Evolutionary conservation across 352 stramenopile genomes (phyloP), one percentile per base, ranked within the genome.

Genomic region (Halophytophthora batemanensis): DNA sequence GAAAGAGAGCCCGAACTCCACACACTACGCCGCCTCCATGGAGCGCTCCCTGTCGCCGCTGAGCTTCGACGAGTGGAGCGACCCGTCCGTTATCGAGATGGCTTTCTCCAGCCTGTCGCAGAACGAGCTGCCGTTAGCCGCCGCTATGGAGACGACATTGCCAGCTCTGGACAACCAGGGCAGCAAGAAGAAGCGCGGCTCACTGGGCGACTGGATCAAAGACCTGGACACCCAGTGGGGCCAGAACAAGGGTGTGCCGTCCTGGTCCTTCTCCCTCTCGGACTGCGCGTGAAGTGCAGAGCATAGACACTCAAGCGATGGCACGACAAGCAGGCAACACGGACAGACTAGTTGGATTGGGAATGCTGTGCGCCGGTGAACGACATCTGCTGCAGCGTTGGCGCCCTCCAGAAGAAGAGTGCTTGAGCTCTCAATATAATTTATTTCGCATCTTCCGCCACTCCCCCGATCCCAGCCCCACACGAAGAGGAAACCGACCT

Each of bases 31-130:
- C 10, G 46, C 56, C 11, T 45, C 48, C 14, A 44, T 60, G 44
- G 56, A 71, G 13, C 45, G 55, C 18, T 60, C 71, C 0, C 45
- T 75, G 25, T 89, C 75, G 12, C 73, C 73, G 4, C 53, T 89
- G 44, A 77, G 78, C 55, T 78, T 82, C 34, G 73, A 85, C 43
- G 73, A 86, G 43, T 89, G 75, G 76, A 77, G 65, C 36, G 66
- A 86, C 31, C 58, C 71, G 17, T 66, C 61, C 29, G 66, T 82
- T 31, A 53, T 83, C 31, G 70, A 83, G 39, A 61, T 78, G 38
- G 53, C 74, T 29, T 55, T 84, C 37, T 58, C 62, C 22, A 65
- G 81, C 39, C 65, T 80, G 33, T 77, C 71, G 22, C 74, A 78
- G 39, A 55, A 56, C 6, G 58, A 74, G 12, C 35, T 66, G 7